These are phyloP conservation scores for Russula lepida DNA, from an alignment of 768 basidiomycete genomes.

Conservation along the genomic window DNA sequence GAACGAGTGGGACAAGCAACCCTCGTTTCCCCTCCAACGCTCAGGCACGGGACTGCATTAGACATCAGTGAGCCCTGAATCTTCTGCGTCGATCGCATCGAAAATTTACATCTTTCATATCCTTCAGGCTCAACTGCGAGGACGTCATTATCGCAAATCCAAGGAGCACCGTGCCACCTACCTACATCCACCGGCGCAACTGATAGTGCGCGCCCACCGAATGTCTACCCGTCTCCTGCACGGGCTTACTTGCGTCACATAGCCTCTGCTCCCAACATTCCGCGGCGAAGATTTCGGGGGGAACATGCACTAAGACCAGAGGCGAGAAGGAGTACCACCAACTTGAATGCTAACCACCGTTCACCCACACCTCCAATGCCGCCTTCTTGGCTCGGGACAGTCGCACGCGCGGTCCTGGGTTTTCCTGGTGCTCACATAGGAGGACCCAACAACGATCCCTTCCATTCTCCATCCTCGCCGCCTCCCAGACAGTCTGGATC, in stretches of 20 bases:
- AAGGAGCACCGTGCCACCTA: background rate
- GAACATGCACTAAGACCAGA: background rate
- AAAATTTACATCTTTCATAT: background rate
- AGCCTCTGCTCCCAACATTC: constrained; percentile 48
- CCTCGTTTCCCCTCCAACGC: background rate
- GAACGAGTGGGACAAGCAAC: constrained; percentile 1
- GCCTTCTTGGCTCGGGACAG: constrained; percentile 59
- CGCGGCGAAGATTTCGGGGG: constrained; percentile 17
- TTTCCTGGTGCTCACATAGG: constrained; percentile 40
- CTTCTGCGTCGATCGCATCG: background rate
- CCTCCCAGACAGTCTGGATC: background rate
- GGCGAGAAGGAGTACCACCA: constrained; percentile 23
- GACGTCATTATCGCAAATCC: constrained; percentile 10
- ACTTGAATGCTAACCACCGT: constrained; percentile 29
- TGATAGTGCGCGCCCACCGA: constrained; percentile 21
- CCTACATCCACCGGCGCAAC: constrained; percentile 14
- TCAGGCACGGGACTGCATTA: background rate
- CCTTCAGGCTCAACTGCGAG: background rate
- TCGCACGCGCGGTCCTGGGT: constrained; percentile 53
- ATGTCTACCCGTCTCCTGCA: constrained; percentile 37
- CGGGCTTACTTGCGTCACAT: constrained; percentile 69
- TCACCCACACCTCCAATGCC: constrained; percentile 47
- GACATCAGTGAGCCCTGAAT: background rate
- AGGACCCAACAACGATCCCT: constrained; percentile 25
- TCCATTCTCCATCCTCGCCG: constrained; percentile 1